Evolutionary conservation across 208 protist species (phyloP).

Genomic region (Acanthamoeba castellanii): DNA sequence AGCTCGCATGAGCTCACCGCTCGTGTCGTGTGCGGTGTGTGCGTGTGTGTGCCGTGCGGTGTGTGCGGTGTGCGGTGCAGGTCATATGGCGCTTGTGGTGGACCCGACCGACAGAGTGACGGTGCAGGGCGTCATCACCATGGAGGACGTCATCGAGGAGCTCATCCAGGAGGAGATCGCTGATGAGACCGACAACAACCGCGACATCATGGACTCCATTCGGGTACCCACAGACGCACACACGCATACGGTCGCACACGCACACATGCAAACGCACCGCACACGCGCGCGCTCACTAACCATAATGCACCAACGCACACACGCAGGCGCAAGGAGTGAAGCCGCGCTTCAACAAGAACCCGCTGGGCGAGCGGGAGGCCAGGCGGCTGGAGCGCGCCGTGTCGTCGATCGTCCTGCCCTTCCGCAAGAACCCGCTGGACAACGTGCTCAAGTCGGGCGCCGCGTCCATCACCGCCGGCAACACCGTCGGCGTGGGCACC

Average conservation of each 20-base stretch:
- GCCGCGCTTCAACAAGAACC: slow-evolving; percentile 17
- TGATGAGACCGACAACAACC: slow-evolving; percentile 36
- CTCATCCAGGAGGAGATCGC: slow-evolving; percentile 80
- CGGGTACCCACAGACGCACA: neutral
- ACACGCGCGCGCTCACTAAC: no score
- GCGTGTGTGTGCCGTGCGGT: neutral
- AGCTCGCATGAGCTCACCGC: no score
- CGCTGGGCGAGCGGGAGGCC: neutral
- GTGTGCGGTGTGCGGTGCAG: neutral
- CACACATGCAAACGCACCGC: neutral
- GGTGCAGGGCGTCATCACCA: slow-evolving; percentile 83
- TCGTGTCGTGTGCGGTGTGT: no score
- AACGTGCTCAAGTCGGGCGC: neutral
- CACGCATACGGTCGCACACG: neutral
- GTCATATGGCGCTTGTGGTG: slow-evolving; percentile 73
- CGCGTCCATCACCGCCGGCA: neutral
- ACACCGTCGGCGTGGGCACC: neutral
- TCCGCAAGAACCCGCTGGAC: slow-evolving; percentile 2
- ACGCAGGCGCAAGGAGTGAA: slow-evolving; percentile 34
- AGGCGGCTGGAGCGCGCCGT: slow-evolving; percentile 35
- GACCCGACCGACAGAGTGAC: slow-evolving; percentile 45
- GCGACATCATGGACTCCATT: neutral
- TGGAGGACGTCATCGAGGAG: slow-evolving; percentile 87
- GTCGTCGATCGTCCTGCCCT: slow-evolving; percentile 26
- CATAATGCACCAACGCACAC: neutral